phyloP scores from a whole-genome alignment of 2,329 filamentous ascomycete genomes.

The Aspergillus luchuensis region DNA sequence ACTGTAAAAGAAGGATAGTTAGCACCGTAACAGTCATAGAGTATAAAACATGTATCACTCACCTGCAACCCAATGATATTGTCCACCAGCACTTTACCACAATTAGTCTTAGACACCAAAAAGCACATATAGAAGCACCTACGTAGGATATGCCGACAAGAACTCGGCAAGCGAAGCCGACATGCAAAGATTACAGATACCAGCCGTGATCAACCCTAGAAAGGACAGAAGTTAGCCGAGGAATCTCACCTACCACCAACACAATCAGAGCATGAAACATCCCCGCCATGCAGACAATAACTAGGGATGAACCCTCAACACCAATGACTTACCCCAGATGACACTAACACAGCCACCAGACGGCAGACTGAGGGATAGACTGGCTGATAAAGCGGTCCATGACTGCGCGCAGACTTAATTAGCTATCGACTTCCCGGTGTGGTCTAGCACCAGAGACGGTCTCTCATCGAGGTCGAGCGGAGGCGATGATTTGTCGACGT shows the following conservation, averaged over 20 bases:
- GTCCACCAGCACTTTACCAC: slow-evolving; percentile 53
- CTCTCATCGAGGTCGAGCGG: neutral
- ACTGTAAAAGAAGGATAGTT: slow-evolving; percentile 19
- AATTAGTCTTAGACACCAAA: slow-evolving; percentile 15
- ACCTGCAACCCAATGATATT: slow-evolving; percentile 72
- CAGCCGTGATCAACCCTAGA: slow-evolving; percentile 55
- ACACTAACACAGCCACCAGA: slow-evolving; percentile 71
- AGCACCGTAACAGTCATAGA: neutral
- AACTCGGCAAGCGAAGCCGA: slow-evolving; percentile 72
- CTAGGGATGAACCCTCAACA: neutral
- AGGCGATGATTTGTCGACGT: slow-evolving; percentile 19
- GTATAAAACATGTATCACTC: slow-evolving; percentile 15
- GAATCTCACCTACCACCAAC: neutral
- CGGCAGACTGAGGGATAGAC: slow-evolving; percentile 63
- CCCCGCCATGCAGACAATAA: neutral
- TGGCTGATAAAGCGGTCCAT: slow-evolving; percentile 63
- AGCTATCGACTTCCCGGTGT: slow-evolving; percentile 6
- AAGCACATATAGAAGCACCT: slow-evolving; percentile 15
- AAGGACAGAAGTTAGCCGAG: neutral
- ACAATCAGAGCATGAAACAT: neutral
- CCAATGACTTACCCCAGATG: slow-evolving; percentile 65
- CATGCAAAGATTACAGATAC: slow-evolving; percentile 70
- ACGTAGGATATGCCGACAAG: slow-evolving; percentile 63
- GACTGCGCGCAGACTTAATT: slow-evolving; percentile 38
- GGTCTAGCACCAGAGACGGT: neutral